phyloP scores from a whole-genome alignment of 2,329 filamentous ascomycete genomes.

The Neofusicoccum sp. region DNA sequence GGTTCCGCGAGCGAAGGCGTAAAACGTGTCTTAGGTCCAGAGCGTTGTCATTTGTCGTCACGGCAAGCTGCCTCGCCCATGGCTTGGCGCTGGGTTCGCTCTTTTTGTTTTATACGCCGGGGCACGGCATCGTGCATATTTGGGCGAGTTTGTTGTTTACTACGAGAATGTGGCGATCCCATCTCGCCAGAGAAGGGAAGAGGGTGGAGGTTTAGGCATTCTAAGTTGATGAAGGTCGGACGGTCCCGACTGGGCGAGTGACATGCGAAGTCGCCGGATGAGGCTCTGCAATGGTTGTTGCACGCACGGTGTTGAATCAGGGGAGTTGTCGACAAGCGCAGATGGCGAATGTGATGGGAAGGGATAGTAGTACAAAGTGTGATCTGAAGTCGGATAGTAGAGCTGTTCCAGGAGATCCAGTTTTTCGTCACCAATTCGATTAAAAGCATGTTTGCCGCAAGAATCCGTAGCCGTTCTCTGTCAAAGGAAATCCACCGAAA shows the following conservation, averaged over 20 bases:
- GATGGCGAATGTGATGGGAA: slow-evolving; percentile 27
- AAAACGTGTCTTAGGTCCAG: background rate
- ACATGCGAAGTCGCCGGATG: slow-evolving; percentile 5
- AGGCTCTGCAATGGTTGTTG: slow-evolving; percentile 11
- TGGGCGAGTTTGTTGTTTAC: slow-evolving; percentile 13
- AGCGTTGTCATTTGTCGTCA: background rate
- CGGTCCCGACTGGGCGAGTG: background rate
- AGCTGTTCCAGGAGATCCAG: slow-evolving; percentile 19
- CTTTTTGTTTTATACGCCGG: slow-evolving; percentile 7
- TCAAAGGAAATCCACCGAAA: slow-evolving; percentile 41
- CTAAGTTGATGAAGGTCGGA: slow-evolving; percentile 6
- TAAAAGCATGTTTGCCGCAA: slow-evolving; percentile 20
- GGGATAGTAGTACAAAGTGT: slow-evolving; percentile 45
- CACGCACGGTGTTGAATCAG: slow-evolving; percentile 14
- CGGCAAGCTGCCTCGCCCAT: slow-evolving; percentile 1
- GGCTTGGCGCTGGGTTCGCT: background rate
- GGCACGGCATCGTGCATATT: slow-evolving; percentile 2
- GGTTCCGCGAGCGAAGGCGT: background rate
- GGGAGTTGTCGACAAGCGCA: slow-evolving; percentile 17
- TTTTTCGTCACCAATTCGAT: slow-evolving; percentile 20
- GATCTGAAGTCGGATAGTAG: slow-evolving; percentile 21
- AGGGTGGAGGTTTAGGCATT: background rate
- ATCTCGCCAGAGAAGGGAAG: background rate
- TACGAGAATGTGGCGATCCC: slow-evolving; percentile 10
- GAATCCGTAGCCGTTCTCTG: slow-evolving; percentile 17